A percentile compares a stretch with the other conserved stretches of the same genome.
phyloP scores from a whole-genome alignment of 768 basidiomycete genomes.

The Naganishia onofrii region DNA sequence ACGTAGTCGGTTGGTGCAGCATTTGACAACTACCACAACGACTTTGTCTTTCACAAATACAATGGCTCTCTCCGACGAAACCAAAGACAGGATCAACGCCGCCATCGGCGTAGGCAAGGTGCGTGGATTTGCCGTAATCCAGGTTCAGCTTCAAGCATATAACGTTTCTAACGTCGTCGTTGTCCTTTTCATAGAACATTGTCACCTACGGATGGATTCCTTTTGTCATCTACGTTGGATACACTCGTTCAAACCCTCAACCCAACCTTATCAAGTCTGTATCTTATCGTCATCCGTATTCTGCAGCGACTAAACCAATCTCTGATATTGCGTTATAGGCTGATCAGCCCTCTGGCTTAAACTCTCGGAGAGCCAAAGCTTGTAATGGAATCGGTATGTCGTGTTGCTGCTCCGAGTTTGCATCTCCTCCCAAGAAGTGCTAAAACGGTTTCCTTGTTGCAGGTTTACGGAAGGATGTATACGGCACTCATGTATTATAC shows the following conservation, averaged over 20 bases:
- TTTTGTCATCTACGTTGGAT: conserved; percentile 91
- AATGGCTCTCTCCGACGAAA: conserved; percentile 42
- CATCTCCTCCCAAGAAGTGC: background rate
- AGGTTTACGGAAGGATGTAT: conserved; percentile 8
- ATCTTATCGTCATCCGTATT: background rate
- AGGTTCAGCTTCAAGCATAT: background rate
- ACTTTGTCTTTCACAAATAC: no score
- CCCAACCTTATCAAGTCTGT: conserved; percentile 92
- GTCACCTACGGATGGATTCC: conserved; percentile 96
- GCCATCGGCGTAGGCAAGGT: conserved; percentile 51
- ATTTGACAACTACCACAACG: no score
- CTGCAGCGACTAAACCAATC: background rate
- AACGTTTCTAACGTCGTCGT: background rate
- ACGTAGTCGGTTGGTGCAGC: no score
- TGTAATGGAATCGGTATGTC: background rate
- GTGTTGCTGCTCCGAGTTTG: no score
- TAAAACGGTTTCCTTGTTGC: background rate
- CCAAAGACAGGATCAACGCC: conserved; percentile 50
- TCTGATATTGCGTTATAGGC: conserved; percentile 14
- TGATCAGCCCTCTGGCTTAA: conserved; percentile 34
- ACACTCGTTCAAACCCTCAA: conserved; percentile 85
- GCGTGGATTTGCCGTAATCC: conserved; percentile 12
- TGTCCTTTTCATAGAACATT: conserved; percentile 65
- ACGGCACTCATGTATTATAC: conserved; percentile 22
- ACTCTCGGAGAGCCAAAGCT: background rate